These are phyloP conservation scores for Thymus mandschuricus DNA, from an alignment of 257 asterid species.

Conservation along the genomic window DNA sequence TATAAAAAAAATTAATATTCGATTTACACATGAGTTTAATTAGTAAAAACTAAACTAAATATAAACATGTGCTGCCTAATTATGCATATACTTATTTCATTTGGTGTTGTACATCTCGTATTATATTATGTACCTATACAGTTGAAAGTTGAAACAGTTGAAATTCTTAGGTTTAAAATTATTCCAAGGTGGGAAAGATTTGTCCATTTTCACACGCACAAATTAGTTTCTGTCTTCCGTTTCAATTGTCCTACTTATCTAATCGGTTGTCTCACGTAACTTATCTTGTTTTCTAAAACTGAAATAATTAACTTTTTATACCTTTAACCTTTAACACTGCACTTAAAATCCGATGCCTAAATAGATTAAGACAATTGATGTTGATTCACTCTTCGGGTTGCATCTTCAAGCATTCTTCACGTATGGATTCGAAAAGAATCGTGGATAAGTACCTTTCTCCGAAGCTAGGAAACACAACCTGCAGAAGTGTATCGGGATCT, in stretches of 20 bases:
- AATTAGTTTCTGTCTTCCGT: too few relatives aligned
- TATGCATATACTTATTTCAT: neutral
- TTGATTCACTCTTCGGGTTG: slow-evolving; percentile 55
- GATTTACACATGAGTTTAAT: neutral
- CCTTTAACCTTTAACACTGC: too few relatives aligned
- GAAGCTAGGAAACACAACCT: slow-evolving; percentile 92
- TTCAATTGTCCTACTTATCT: too few relatives aligned
- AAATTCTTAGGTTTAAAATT: too few relatives aligned
- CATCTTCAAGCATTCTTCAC: slow-evolving; percentile 84
- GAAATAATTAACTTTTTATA: too few relatives aligned
- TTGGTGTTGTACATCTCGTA: neutral
- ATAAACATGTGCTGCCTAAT: slow-evolving; percentile 22
- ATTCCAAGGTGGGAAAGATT: neutral
- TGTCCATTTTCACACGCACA: neutral
- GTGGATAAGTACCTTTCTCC: slow-evolving; percentile 88
- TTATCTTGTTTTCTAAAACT: too few relatives aligned
- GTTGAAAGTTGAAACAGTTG: neutral
- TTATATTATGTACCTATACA: neutral
- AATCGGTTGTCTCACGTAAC: too few relatives aligned
- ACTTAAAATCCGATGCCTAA: too few relatives aligned
- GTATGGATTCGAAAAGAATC: slow-evolving; percentile 74
- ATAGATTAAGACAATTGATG: too few relatives aligned
- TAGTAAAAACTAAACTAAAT: neutral
- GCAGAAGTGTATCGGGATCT: slow-evolving; percentile 17
- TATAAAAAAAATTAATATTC: neutral